These are phyloP conservation scores for Pyronema omphalodes DNA, from an alignment of 495 filamentous ascomycete genomes.

Conservation along the genomic window DNA sequence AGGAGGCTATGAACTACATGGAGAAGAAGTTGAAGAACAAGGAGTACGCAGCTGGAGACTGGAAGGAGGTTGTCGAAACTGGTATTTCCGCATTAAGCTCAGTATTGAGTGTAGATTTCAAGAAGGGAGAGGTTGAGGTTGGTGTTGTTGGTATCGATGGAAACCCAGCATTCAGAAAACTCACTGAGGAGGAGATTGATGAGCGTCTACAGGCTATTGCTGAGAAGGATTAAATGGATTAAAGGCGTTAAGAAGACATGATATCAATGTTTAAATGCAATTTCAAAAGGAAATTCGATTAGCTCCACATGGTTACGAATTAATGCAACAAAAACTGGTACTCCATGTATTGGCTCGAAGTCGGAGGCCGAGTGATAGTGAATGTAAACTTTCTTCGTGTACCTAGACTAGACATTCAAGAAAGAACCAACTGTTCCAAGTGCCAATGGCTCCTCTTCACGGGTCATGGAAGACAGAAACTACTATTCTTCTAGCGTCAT, in stretches of 20 bases:
- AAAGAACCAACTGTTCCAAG: no score
- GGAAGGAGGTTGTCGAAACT: constrained; percentile 96
- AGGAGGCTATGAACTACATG: constrained; percentile 90
- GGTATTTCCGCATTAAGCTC: constrained; percentile 87
- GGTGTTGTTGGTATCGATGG: constrained; percentile 81
- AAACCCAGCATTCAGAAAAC: constrained; percentile 58
- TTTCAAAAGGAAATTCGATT: no score
- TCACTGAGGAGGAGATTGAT: constrained; percentile 96
- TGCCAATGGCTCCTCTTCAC: no score
- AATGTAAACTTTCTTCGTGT: no score
- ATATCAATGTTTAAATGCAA: not conserved
- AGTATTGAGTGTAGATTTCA: constrained; percentile 95
- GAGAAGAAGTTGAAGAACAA: constrained; percentile 99
- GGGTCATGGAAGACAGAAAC: no score
- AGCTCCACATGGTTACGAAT: no score
- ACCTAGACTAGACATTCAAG: no score
- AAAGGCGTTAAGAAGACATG: not conserved
- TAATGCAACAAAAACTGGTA: no score
- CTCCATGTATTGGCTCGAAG: no score
- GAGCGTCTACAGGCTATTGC: constrained; percentile 92
- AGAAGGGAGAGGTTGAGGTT: constrained; percentile 96
- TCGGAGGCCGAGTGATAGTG: no score
- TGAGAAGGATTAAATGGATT: constrained; percentile 74
- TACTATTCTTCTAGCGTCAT: no score
- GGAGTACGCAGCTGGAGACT: constrained; percentile 76